Evolutionary conservation across 495 filamentous ascomycete species (phyloP).

Genomic region (Podospora pseudocomata): DNA sequence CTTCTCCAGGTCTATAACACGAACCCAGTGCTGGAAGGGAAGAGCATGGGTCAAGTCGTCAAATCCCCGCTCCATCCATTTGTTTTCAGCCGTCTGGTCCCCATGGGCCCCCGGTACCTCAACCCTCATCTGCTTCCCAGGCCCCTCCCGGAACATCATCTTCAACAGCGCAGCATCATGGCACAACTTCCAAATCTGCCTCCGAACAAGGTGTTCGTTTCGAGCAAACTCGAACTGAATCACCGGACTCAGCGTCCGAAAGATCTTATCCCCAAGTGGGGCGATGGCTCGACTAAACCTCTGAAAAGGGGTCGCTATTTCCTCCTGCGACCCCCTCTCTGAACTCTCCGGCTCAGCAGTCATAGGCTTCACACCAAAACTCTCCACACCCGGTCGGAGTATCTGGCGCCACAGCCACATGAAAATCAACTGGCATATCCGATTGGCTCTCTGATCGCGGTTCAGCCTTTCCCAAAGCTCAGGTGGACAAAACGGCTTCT

Average conservation of each 20-base stretch:
- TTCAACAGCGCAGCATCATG: not conserved
- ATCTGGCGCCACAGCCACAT: not conserved
- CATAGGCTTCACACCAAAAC: not conserved
- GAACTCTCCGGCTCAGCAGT: too few species aligned
- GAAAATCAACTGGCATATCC: not conserved
- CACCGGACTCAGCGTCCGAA: not conserved
- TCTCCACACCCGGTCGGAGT: not conserved
- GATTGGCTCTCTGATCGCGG: not conserved
- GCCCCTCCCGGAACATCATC: not conserved
- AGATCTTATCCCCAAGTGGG: not conserved
- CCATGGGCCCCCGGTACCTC: not conserved
- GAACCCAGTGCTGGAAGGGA: not conserved
- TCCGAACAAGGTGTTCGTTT: not conserved
- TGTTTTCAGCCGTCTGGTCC: not conserved
- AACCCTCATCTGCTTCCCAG: not conserved
- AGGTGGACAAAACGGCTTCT: not conserved
- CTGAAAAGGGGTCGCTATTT: not conserved
- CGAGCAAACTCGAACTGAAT: not conserved
- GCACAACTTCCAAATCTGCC: not conserved
- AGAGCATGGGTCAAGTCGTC: not conserved
- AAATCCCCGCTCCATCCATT: not conserved
- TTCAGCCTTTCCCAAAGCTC: not conserved
- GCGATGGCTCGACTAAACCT: not conserved
- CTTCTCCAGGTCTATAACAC: not conserved
- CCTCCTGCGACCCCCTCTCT: too few species aligned